phyloP scores from a whole-genome alignment of 2,329 filamentous ascomycete species.

The Tolypocladium capitatum region DNA sequence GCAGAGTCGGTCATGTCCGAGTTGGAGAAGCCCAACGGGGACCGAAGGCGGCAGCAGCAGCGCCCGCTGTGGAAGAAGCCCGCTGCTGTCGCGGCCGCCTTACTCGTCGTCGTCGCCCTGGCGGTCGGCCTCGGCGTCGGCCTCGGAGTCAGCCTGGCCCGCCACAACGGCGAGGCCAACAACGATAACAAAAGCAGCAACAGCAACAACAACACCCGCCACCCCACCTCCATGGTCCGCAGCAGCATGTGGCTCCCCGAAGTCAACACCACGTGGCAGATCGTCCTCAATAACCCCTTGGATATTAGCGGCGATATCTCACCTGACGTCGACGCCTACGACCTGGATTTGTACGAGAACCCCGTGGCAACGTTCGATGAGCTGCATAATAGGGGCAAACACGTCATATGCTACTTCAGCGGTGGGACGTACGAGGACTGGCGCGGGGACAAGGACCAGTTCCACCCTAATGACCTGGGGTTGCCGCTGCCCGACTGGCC shows the following conservation, averaged over 20 bases:
- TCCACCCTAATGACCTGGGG: conserved; percentile 47
- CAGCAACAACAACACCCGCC: conserved; percentile 5
- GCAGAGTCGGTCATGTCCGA: no score
- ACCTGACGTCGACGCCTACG: conserved; percentile 37
- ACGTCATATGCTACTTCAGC: conserved; percentile 64
- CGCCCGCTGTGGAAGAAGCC: conserved; percentile 11
- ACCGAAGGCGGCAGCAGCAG: no score
- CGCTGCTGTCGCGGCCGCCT: conserved; percentile 10
- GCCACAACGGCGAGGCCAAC: conserved; percentile 6
- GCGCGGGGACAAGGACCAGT: conserved; percentile 43
- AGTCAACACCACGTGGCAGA: conserved; percentile 45
- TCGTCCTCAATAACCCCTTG: conserved; percentile 36
- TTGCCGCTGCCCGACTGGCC: conserved; percentile 48
- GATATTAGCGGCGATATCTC: conserved; percentile 19
- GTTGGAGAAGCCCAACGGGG: no score
- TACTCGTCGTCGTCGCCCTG: conserved; percentile 25
- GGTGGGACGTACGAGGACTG: conserved; percentile 55
- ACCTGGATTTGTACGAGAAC: conserved; percentile 44
- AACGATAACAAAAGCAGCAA: conserved; percentile 7
- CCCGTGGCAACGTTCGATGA: conserved; percentile 29
- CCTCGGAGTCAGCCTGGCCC: conserved; percentile 39
- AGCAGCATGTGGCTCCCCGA: conserved; percentile 40
- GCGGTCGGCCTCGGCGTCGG: conserved; percentile 45
- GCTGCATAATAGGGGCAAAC: conserved; percentile 42
- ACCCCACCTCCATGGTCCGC: no score